Percentiles rank a stretch among this genome's conserved stretches.
Evolutionary conservation across 768 basidiomycete genomes (phyloP).

Genomic region (Rhizopogon rudus): DNA sequence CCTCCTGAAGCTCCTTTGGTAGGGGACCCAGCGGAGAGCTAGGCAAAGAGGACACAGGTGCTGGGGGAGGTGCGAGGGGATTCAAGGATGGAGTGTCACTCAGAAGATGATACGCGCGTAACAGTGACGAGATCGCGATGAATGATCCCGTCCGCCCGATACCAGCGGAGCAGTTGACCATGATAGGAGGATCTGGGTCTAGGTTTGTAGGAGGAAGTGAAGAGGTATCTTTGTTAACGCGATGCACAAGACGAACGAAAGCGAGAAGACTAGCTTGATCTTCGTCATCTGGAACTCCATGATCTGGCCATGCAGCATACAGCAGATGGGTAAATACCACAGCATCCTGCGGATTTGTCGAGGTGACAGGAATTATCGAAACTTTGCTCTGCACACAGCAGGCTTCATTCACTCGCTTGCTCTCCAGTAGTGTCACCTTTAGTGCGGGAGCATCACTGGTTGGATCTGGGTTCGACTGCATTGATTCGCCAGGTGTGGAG

Average conservation of each 20-base stretch:
- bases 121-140: constrained; percentile 72
- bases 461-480: constrained; percentile 41
- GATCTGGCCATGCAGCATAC: constrained; percentile 80
- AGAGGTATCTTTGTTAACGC: constrained; percentile 46
- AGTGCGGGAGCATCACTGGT: constrained; percentile 39
- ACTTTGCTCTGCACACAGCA: constrained; percentile 60
- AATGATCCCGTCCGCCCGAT: constrained; percentile 86
- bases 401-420: constrained; percentile 44
- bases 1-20: constrained; percentile 41
- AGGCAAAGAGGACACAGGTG: constrained; percentile 27
- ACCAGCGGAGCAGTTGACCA: constrained; percentile 85
- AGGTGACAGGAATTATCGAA: constrained; percentile 39
- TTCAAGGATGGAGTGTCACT: constrained; percentile 22
- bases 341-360: constrained; percentile 22
- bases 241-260: constrained; percentile 64
- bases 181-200: constrained; percentile 68
- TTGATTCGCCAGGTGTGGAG: constrained; percentile 44
- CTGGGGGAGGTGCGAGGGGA: constrained; percentile 20
- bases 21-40: constrained; percentile 57
- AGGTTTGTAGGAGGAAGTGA: constrained; percentile 15
- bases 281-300: constrained; percentile 65
- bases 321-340: constrained; percentile 66
- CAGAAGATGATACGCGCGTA: constrained; percentile 55
- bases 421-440: constrained; percentile 52
- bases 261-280: constrained; percentile 55